Conservation (phyloP, 805 yeast genomes). For the Lipomyces orientalis region DNA sequence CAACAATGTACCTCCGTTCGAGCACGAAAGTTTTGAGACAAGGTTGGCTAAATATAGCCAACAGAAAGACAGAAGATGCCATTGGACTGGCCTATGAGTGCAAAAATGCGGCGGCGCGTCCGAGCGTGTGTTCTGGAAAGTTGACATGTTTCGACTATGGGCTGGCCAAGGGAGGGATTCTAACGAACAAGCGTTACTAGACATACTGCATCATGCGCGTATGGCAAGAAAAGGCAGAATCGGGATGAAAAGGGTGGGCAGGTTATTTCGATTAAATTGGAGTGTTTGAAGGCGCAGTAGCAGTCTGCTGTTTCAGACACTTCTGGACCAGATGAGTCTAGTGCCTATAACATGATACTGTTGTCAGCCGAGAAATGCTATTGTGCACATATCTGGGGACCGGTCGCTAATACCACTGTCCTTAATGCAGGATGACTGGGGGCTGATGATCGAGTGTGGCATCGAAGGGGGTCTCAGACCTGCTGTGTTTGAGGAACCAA, state of each 20-base stretch:
- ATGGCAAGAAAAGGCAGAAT: not conserved
- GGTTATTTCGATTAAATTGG: not conserved
- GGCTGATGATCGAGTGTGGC: no score
- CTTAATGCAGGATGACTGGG: not conserved
- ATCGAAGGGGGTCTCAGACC: not conserved
- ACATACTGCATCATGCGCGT: not conserved
- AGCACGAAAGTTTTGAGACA: not conserved
- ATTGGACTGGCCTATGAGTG: not conserved
- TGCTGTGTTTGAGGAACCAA: not conserved
- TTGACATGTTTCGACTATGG: not conserved
- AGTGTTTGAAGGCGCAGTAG: not conserved
- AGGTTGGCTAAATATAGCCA: not conserved
- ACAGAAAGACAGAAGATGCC: not conserved
- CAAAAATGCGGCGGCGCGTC: not conserved
- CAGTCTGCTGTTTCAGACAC: not conserved
- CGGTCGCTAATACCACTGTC: not conserved
- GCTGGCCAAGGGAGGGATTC: not conserved
- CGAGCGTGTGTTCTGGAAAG: not conserved
- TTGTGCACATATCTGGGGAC: not conserved
- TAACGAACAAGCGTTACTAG: not conserved
- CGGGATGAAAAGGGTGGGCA: not conserved
- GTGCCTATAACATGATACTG: not conserved
- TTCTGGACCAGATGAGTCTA: not conserved
- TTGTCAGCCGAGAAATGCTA: not conserved
- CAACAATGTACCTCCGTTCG: not conserved